Percentiles rank a stretch among this genome's conserved stretches.
Conservation (phyloP, 192 early-diverging fungal species). For the Gaertneriomyces semiglobifer region DNA sequence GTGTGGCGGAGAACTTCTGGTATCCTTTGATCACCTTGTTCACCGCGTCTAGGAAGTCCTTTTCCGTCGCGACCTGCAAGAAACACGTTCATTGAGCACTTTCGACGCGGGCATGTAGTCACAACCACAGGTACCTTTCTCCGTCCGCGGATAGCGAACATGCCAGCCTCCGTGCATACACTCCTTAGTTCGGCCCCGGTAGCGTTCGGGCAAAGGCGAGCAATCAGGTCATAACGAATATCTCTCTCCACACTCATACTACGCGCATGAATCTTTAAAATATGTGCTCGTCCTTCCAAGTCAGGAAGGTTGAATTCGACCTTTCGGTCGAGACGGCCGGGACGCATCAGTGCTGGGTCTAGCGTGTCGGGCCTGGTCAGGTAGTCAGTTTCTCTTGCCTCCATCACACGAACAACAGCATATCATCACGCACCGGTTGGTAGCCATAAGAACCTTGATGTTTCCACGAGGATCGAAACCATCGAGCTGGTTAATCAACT, state of each 20-base stretch:
- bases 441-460: conserved; percentile 99
- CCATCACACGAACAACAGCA: background rate
- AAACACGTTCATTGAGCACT: background rate
- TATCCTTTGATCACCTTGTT: conserved; percentile 99
- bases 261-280: conserved; percentile 97
- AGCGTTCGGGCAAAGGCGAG: conserved; percentile 96
- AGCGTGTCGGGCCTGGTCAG: conserved; percentile 71
- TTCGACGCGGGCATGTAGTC: background rate
- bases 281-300: conserved; percentile 93
- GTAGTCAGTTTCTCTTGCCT: background rate
- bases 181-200: conserved; percentile 92
- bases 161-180: conserved; percentile 99
- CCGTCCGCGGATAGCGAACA: conserved; percentile 98
- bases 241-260: conserved; percentile 99
- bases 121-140: conserved; percentile 11
- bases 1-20: conserved; percentile 97
- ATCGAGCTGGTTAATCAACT: conserved; percentile 98
- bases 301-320: conserved; percentile 97
- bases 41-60: conserved; percentile 99
- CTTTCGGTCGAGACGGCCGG: conserved; percentile 97
- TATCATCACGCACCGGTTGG: conserved; percentile 64
- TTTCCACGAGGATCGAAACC: conserved; percentile 99
- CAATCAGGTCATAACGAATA: conserved; percentile 98
- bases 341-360: conserved; percentile 95
- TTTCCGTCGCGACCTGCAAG: conserved; percentile 89